These are phyloP conservation scores for Didymella sp. DNA, from an alignment of 2,329 filamentous ascomycete genomes.

Conservation along the genomic window DNA sequence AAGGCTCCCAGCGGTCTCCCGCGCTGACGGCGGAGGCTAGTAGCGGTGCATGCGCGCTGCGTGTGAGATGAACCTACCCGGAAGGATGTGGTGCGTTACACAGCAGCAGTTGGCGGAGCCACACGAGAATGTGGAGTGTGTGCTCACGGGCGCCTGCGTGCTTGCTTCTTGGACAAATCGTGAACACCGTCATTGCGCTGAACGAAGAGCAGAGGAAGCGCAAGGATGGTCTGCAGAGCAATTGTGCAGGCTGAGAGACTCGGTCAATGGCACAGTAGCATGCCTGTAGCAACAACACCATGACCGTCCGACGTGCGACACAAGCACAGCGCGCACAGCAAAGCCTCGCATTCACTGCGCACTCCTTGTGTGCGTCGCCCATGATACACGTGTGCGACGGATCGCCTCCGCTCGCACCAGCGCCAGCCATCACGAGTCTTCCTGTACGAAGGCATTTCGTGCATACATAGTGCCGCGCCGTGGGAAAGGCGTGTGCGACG, in stretches of 20 bases:
- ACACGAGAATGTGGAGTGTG: constrained; percentile 18
- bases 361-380: constrained; percentile 18
- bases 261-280: constrained; percentile 15
- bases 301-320: constrained; percentile 14
- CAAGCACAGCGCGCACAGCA: constrained; percentile 17
- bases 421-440: constrained; percentile 15
- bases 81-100: constrained; percentile 45
- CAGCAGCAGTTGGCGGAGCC: constrained; percentile 31
- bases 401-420: constrained; percentile 23
- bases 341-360: constrained; percentile 10
- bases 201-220: background rate
- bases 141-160: constrained; percentile 1
- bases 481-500: constrained; percentile 29
- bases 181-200: background rate
- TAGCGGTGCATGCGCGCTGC: constrained; percentile 37
- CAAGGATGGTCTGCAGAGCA: background rate
- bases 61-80: constrained; percentile 27
- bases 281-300: constrained; percentile 8
- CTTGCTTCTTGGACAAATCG: background rate
- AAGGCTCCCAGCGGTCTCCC: constrained; percentile 34
- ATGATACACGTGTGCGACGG: constrained; percentile 22
- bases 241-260: constrained; percentile 7
- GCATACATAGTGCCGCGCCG: constrained; percentile 30
- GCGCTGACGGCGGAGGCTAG: constrained; percentile 48
- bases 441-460: constrained; percentile 28